Base-by-base conservation (phyloP, 2,329 filamentous ascomycete genomes). In the Fusarium sulawesiense region DNA sequence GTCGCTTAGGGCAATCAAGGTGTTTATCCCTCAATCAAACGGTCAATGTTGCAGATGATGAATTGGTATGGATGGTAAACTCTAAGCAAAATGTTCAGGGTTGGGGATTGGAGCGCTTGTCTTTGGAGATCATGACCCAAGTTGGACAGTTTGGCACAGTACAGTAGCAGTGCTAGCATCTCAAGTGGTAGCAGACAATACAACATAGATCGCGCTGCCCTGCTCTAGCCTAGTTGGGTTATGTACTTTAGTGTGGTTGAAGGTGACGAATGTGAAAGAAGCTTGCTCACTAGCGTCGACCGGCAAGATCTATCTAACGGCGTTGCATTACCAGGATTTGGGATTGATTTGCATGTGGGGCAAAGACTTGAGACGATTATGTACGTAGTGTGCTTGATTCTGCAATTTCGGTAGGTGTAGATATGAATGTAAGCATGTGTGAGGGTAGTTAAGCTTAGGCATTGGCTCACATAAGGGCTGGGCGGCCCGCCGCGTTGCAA, bases 61-160 rank as follows among this genome's bases (percentile, higher is more conserved):
- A 41, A 32, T 21, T 41, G 21, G 37, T 14, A 44, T 32, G 46
- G 66, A 44, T 32, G 46, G 66, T 47, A 63, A 70, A 70, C 56
- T 55, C 34, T 56, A 50, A 50, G n/a, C 16, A 41, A 41, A 40
- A 3, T 9, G 25, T 48, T 41, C 32, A 30, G 41, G 45, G 56
- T 51, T 58, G n/a, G 44, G 44, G 55, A 70, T 71, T 70, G 68
- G 67, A 68, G 67, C 68, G 68, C 67, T 56, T 70, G 44, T 41
- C 55, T 34, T 58, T 32, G 30, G 40, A 45, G 58, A 64, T 71
- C 57, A 64, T 45, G 20, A 13, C 44, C 23, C 7, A 25, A 45
- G 10, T 29, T 44, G 27, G 40, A 18, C 23, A 42, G 34, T 18
- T 34, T 34, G 40, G 51, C 13, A 29, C 29, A 13, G 29, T 64